These are phyloP conservation scores for Gillenia trifoliata DNA, from an alignment of 306 rosid species.

Conservation along the genomic window DNA sequence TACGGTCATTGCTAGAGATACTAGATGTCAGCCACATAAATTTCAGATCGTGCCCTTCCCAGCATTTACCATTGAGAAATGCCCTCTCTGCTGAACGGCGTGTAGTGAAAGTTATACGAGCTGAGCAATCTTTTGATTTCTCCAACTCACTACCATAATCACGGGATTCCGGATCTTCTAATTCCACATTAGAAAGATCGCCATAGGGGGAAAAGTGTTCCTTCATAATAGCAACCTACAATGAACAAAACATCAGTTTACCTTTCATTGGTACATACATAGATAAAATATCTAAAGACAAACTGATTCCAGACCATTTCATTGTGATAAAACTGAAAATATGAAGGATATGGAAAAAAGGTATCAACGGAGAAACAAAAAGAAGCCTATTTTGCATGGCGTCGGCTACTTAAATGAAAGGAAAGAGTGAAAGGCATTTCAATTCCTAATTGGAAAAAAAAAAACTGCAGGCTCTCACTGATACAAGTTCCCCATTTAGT, in stretches of 20 bases:
- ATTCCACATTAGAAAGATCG: conserved; percentile 52
- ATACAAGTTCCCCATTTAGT: too few species aligned
- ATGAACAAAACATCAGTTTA: conserved; percentile 13
- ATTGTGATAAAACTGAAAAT: neutral
- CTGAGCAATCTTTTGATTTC: conserved; percentile 31
- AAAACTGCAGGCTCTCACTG: too few species aligned
- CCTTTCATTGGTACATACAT: neutral
- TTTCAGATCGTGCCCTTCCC: conserved; percentile 63
- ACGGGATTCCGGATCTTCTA: conserved; percentile 42
- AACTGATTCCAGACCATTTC: neutral
- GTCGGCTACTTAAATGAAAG: too few species aligned
- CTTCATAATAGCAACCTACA: conserved; percentile 63
- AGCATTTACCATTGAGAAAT: conserved; percentile 59
- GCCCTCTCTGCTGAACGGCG: conserved; percentile 78
- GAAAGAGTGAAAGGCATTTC: too few species aligned
- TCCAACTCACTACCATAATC: conserved; percentile 39
- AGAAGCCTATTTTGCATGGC: too few species aligned
- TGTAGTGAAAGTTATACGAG: conserved; percentile 44
- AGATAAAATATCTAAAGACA: neutral
- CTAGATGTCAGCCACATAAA: conserved; percentile 57
- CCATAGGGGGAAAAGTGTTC: conserved; percentile 73
- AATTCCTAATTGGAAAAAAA: too few species aligned
- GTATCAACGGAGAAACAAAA: neutral
- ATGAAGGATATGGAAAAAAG: neutral
- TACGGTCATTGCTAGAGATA: conserved; percentile 33